These are phyloP conservation scores for Musa beccarii DNA, from an alignment of 176 grass and related monocot species.

Conservation along the genomic window DNA sequence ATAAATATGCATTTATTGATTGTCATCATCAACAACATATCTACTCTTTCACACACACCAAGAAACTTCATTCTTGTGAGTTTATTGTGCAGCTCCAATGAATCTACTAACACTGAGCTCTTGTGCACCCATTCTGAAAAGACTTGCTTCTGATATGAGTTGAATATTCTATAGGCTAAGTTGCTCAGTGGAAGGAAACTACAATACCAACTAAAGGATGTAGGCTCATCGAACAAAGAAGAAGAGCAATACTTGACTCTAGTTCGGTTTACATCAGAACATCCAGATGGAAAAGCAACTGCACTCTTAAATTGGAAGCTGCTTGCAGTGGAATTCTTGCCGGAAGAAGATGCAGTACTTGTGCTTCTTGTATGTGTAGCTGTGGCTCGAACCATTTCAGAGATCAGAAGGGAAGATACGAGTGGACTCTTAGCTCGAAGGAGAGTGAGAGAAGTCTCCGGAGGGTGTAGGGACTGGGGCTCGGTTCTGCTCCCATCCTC, in stretches of 20 bases:
- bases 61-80: neutral
- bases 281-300: conserved; percentile 58
- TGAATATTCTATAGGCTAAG: conserved; percentile 35
- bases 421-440: conserved; percentile 57
- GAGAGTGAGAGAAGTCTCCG: conserved; percentile 47
- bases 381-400: conserved; percentile 53
- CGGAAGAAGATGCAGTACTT: conserved; percentile 65
- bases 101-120: neutral
- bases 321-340: conserved; percentile 67
- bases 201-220: conserved; percentile 53
- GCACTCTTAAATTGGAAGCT: conserved; percentile 72
- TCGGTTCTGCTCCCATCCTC: conserved; percentile 47
- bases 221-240: conserved; percentile 22
- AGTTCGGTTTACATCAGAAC: conserved; percentile 38
- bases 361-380: conserved; percentile 69
- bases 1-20: neutral
- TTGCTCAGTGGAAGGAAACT: conserved; percentile 62
- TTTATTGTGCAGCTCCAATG: neutral
- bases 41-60: neutral
- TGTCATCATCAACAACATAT: neutral
- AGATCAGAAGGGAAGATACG: conserved; percentile 63
- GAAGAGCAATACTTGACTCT: conserved; percentile 69
- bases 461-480: conserved; percentile 69
- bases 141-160: conserved; percentile 1
- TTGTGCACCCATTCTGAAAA: neutral